phyloP scores from a whole-genome alignment of 768 basidiomycete species.

The Aureoboletus auriporus region DNA sequence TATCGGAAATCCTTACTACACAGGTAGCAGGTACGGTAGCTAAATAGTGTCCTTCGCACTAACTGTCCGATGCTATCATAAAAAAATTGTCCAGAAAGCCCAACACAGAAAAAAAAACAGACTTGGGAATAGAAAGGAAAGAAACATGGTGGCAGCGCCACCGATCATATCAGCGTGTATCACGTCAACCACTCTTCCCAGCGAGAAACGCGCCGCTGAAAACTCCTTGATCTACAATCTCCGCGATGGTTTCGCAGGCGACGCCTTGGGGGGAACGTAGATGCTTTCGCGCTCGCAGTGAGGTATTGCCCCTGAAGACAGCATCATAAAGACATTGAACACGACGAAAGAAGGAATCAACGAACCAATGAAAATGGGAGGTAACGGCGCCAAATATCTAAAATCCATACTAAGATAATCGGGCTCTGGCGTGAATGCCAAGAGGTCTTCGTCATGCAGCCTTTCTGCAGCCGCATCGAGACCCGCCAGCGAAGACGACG shows the following conservation, averaged over 20 bases:
- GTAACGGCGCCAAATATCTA: not conserved
- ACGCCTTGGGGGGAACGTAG: conserved; percentile 6
- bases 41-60: not conserved
- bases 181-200: not conserved
- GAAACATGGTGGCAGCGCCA: not conserved
- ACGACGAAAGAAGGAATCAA: not conserved
- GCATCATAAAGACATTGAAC: not conserved
- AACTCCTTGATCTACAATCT: conserved; percentile 10
- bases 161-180: not conserved
- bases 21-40: too few relatives aligned
- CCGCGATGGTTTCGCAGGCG: conserved; percentile 13
- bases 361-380: conserved; percentile 5
- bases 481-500: not conserved
- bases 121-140: not conserved
- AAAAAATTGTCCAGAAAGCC: not conserved
- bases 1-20: too few relatives aligned
- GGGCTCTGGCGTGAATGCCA: not conserved
- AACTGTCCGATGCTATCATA: not conserved
- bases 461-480: not conserved
- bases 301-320: not conserved
- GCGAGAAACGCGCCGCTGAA: not conserved
- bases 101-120: not conserved
- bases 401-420: not conserved
- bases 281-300: conserved; percentile 3
- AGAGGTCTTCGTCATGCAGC: not conserved